Base-by-base conservation (phyloP, 495 filamentous ascomycete species). In the Tuber indicum region DNA sequence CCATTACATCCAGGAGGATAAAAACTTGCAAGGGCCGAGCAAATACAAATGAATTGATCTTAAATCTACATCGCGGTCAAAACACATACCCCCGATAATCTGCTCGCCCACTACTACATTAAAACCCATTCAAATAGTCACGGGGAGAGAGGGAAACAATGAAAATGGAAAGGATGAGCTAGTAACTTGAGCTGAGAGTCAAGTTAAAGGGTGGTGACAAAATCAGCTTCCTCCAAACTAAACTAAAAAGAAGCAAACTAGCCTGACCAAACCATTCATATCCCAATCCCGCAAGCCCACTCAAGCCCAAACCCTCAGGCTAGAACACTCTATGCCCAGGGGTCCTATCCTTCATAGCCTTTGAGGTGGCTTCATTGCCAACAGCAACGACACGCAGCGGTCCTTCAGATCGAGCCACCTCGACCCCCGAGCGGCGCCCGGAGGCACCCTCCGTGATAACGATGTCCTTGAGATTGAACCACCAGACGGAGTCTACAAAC, bases 391-490 rank as follows among this genome's bases (percentile, higher is more conserved):
- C 26, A 36, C 58, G 58, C 14, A 66, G 6, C 26, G 58, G 26
- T 5, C 58, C 58, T 17, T 32, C 26, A n/a, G 36, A 66, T 7
- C 58, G 26, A 36, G 7, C 32, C 26, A 66, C 6, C 58, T 66
- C 26, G 36, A 3, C 7, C 32, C 58, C 58, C 5, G 58, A 16
- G 17, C 58, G 58, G 26, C 58, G 58, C 8, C 7, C 2, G 12
- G 32, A 7, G 26, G 58, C 26, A 26, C 26, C 26, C 58, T 66
- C 17, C 12, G 58, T 36, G n/a, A 66, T 66, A 8, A 14, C 16
- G 26, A 66, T 19, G 58, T 66, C 26, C 26, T 36, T 66, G 58
- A 66, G 58, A 66, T 66, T 66, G 58, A 66, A 66, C 58, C 58
- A 66, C 58, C 26, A 66, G 14, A 66, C 26, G 26, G 58, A 66